Base-by-base conservation (phyloP, 1,284 basidiomycete species). In the Austroboletus niveus region DNA sequence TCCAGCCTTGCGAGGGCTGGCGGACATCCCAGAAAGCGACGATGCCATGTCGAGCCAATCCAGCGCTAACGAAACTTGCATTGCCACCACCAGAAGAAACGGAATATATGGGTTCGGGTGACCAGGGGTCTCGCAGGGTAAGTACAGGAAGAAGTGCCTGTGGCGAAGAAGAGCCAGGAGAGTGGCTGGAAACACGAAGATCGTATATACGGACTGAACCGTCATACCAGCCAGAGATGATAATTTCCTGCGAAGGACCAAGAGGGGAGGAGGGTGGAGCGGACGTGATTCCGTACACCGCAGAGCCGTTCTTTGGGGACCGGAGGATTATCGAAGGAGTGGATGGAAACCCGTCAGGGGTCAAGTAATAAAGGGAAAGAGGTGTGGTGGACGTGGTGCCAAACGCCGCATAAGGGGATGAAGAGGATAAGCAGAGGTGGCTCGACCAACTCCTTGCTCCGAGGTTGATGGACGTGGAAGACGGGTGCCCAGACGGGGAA, bases 191-290 rank as follows among this genome's bases (percentile, higher is more conserved):
- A 15, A 76, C 72, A 29, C 88, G 86, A 29, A 90, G 75, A 65
- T 91, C 88, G 66, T 89, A 81, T 45, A 87, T 76, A 41, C 78
- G 76, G 30, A 89, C 83, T 45, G 75, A 64, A 8, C 88, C 85
- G 61, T 91, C 87, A 66, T 82, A 89, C 88, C 89, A 91, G 2
- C 88, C 88, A 3, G 85, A 84, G 36, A 89, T 75, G n/a, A 91
- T 52, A 22, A 88, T 76, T 60, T 87, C 75, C n/a, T 85, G 80
- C 6, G 86, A 85, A 1, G 78, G 68, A 10, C 86, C 85, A 75
- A 84, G 84, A 2, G 81, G 79, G 17, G 82, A 81, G 30, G 76
- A 74, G 1, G 74, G 72, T 1, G 85, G 83, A 12, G 79, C 77
- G n/a, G 70, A 73, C 6, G 79, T 71, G 61, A 89, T 80, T 42